Evolutionary conservation across 2,329 filamentous ascomycete genomes (phyloP).

Genomic region (Aspergillus sp.): DNA sequence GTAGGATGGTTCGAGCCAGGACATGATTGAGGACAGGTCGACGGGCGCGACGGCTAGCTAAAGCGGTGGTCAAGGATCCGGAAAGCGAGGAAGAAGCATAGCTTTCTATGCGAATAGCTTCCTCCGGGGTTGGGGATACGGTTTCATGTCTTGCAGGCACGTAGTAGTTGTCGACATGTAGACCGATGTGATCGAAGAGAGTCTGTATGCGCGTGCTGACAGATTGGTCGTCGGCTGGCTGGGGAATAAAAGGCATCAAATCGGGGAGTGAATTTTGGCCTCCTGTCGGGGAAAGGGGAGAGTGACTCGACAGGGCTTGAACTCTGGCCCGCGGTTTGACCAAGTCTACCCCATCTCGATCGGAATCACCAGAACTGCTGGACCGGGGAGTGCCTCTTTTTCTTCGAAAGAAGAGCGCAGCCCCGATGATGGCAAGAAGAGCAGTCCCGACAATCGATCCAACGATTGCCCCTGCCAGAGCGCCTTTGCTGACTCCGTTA

Average conservation of each 20-base stretch:
- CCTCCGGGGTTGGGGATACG: constrained; percentile 6
- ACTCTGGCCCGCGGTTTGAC: background rate
- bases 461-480: constrained; percentile 29
- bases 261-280: background rate
- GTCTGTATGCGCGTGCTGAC: constrained; percentile 28
- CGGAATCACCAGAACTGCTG: background rate
- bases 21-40: constrained; percentile 26
- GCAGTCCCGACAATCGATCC: constrained; percentile 26
- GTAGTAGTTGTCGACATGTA: constrained; percentile 44
- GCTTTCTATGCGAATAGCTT: constrained; percentile 3
- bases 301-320: background rate
- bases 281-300: background rate
- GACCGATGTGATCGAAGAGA: constrained; percentile 35
- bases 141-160: background rate
- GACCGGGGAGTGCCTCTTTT: background rate
- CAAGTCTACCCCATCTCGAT: background rate
- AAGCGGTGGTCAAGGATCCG: constrained; percentile 17
- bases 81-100: constrained; percentile 26
- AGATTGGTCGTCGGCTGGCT: constrained; percentile 34
- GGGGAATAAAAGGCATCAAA: constrained; percentile 24
- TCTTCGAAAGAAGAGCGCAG: constrained; percentile 24
- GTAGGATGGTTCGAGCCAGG: constrained; percentile 20
- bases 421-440: constrained; percentile 22
- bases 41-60: constrained; percentile 15
- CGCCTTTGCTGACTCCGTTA: constrained; percentile 16